Evolutionary conservation across 2,329 filamentous ascomycete species (phyloP).

Genomic region (Fusarium anguioides): DNA sequence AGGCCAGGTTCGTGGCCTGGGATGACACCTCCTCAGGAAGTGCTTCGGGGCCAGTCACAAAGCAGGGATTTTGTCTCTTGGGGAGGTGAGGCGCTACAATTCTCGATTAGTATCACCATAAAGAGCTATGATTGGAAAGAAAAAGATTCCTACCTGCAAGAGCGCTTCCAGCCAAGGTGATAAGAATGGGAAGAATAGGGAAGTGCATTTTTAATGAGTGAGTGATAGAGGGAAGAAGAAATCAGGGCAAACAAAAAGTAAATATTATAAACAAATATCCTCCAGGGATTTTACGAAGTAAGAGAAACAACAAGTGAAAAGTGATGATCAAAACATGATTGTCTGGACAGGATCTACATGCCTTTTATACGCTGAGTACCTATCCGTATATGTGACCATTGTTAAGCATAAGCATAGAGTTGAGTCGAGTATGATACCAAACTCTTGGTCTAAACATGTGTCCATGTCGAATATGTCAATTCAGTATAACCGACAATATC

Average conservation of each 20-base stretch:
- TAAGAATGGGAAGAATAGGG: slow-evolving; percentile 17
- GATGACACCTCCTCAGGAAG: slow-evolving; percentile 63
- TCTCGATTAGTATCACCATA: neutral
- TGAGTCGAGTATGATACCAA: slow-evolving; percentile 8
- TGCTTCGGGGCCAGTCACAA: slow-evolving; percentile 61
- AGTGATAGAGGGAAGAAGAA: neutral
- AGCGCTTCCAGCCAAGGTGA: slow-evolving; percentile 31
- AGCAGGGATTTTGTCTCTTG: slow-evolving; percentile 59
- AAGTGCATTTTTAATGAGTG: slow-evolving; percentile 34
- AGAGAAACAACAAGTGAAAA: slow-evolving; percentile 7
- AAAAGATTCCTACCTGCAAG: slow-evolving; percentile 33
- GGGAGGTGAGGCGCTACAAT: slow-evolving; percentile 28
- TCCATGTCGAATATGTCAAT: neutral
- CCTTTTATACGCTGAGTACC: slow-evolving; percentile 30
- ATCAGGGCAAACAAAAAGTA: neutral
- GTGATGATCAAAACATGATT: neutral
- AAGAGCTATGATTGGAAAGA: neutral
- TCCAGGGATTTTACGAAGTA: slow-evolving; percentile 13
- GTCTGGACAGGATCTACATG: neutral
- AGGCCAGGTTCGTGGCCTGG: slow-evolving; percentile 55
- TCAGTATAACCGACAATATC: slow-evolving; percentile 12
- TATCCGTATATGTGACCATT: slow-evolving; percentile 11
- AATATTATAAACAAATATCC: slow-evolving; percentile 6
- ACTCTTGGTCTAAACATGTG: neutral
- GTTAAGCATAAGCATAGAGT: slow-evolving; percentile 19